Evolutionary conservation across 1,139 yeast species (phyloP).

Genomic region (Candida sp.): DNA sequence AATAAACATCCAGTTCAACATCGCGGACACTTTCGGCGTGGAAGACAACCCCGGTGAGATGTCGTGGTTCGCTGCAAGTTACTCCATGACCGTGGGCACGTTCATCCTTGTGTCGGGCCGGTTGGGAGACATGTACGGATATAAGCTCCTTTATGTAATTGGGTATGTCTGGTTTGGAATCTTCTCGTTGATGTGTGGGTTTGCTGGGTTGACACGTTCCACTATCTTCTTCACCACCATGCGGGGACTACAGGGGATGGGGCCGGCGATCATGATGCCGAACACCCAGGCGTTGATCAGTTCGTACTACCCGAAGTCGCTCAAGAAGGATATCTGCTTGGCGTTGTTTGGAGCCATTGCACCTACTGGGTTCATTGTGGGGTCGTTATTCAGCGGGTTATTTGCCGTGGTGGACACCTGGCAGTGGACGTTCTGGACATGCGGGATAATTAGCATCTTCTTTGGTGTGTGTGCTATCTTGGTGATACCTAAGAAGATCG

Average conservation of each 20-base stretch:
- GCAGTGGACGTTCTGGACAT: conserved; percentile 62
- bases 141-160: conserved; percentile 47
- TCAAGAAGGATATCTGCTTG: conserved; percentile 43
- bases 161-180: conserved; percentile 54
- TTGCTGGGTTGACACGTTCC: conserved; percentile 45
- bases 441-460: conserved; percentile 38
- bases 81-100: conserved; percentile 63
- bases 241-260: conserved; percentile 65
- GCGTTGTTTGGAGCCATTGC: conserved; percentile 62
- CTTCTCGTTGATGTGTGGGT: conserved; percentile 56
- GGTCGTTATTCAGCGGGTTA: conserved; percentile 50
- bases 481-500: conserved; percentile 46
- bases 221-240: conserved; percentile 51
- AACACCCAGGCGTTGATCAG: conserved; percentile 61
- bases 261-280: conserved; percentile 61
- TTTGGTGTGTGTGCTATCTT: conserved; percentile 34
- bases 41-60: conserved; percentile 42
- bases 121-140: conserved; percentile 68
- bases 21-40: conserved; percentile 42
- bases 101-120: conserved; percentile 65
- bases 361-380: conserved; percentile 58
- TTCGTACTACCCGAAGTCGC: conserved; percentile 50
- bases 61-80: conserved; percentile 66
- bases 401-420: conserved; percentile 50
- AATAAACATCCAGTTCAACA: conserved; percentile 36